A percentile compares a stretch with the other conserved stretches of the same genome.
Conservation (phyloP, 805 yeast species). For the Hanseniaspora occidentalis region DNA sequence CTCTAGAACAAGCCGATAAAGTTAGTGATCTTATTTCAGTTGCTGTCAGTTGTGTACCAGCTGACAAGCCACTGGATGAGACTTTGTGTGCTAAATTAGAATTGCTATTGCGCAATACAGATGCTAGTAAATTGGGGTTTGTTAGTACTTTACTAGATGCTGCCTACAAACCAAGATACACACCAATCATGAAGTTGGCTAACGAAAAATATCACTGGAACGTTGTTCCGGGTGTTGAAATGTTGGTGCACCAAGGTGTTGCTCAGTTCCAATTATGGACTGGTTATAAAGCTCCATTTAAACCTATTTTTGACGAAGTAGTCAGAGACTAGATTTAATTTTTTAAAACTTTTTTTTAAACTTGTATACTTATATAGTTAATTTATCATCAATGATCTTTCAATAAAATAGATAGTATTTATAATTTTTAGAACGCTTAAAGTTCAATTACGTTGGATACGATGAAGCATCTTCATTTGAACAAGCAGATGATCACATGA, state of each 20-base stretch:
- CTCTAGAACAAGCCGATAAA: constrained; percentile 31
- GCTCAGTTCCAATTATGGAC: constrained; percentile 77
- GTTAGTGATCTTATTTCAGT: constrained; percentile 36
- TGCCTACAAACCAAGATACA: constrained; percentile 80
- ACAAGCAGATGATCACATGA: too few species aligned
- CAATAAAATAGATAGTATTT: too few species aligned
- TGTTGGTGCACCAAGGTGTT: constrained; percentile 89
- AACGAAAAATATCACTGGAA: constrained; percentile 50
- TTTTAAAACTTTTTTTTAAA: not conserved
- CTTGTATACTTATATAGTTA: not conserved
- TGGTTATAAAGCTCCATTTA: constrained; percentile 50
- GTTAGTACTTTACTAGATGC: constrained; percentile 69
- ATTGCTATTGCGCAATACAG: constrained; percentile 32
- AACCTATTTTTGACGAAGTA: constrained; percentile 51
- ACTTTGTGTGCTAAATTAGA: constrained; percentile 37
- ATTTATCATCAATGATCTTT: constrained; percentile 2
- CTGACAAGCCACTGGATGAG: constrained; percentile 55
- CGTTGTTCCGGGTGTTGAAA: constrained; percentile 82
- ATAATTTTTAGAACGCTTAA: too few species aligned
- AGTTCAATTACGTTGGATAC: too few species aligned
- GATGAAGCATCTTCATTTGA: too few species aligned
- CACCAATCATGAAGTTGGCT: constrained; percentile 80
- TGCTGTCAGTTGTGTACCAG: constrained; percentile 75
- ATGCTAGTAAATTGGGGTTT: constrained; percentile 20
- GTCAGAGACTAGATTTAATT: constrained; percentile 3